Conservation (phyloP, 2,329 filamentous ascomycete species). For the Claviceps paspali region DNA sequence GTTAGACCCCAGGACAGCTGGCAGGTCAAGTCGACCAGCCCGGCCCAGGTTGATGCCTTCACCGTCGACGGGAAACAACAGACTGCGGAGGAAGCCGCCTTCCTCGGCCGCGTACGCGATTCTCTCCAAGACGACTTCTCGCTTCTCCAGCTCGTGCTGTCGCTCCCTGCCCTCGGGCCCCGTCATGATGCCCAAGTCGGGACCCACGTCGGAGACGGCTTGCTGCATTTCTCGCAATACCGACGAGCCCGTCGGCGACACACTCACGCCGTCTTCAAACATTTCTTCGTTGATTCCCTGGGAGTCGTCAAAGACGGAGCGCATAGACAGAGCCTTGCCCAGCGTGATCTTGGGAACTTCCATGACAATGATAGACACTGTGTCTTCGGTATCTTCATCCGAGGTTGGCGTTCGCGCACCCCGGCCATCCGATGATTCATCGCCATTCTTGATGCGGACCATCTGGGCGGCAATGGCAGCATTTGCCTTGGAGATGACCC, state of each 20-base stretch:
- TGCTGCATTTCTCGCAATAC: slow-evolving; percentile 77
- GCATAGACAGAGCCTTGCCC: slow-evolving; percentile 77
- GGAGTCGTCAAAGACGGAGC: slow-evolving; percentile 84
- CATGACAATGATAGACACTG: slow-evolving; percentile 75
- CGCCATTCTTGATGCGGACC: slow-evolving; percentile 45
- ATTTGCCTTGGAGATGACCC: slow-evolving; percentile 83
- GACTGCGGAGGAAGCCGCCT: slow-evolving; percentile 65
- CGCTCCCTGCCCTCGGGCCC: slow-evolving; percentile 54
- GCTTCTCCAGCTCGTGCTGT: slow-evolving; percentile 65
- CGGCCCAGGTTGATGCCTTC: slow-evolving; percentile 72
- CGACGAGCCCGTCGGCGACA: slow-evolving; percentile 59
- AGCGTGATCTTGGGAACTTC: slow-evolving; percentile 70
- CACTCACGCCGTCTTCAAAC: slow-evolving; percentile 84
- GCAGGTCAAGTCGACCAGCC: slow-evolving; percentile 63
- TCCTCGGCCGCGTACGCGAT: slow-evolving; percentile 67
- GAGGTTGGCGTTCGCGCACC: slow-evolving; percentile 49
- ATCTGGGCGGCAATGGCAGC: slow-evolving; percentile 67
- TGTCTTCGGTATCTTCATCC: slow-evolving; percentile 60
- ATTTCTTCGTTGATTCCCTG: slow-evolving; percentile 92
- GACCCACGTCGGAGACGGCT: slow-evolving; percentile 60
- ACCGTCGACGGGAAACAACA: slow-evolving; percentile 64
- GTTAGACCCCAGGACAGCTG: slow-evolving; percentile 61
- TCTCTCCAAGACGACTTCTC: slow-evolving; percentile 74
- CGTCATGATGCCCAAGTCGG: slow-evolving; percentile 62
- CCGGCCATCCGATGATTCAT: slow-evolving; percentile 51